Conservation (phyloP, 2,329 filamentous ascomycete species). For the Onygenales sp. region DNA sequence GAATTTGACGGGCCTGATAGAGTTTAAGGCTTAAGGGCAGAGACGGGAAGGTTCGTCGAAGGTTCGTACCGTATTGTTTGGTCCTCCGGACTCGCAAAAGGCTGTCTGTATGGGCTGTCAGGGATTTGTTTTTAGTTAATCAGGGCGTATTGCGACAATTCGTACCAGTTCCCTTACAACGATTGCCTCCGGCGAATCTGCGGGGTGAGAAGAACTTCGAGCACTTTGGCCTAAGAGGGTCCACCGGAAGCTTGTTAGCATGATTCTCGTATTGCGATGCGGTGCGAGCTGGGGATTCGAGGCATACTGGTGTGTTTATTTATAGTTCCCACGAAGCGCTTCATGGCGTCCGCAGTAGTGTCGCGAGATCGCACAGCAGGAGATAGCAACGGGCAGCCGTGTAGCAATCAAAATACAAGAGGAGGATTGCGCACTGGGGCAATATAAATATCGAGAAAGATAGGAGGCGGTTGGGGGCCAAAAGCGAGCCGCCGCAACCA, state of each 20-base stretch:
- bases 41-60: background rate
- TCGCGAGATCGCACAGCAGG: too few relatives aligned
- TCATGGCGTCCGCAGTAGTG: constrained; percentile 19
- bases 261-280: background rate
- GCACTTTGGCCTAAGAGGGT: constrained; percentile 8
- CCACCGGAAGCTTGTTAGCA: background rate
- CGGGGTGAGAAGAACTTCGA: constrained; percentile 16
- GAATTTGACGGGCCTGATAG: background rate
- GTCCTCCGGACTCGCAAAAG: constrained; percentile 66
- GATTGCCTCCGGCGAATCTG: constrained; percentile 31
- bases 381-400: too few relatives aligned
- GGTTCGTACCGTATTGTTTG: constrained; percentile 34
- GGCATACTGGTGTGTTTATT: constrained; percentile 24
- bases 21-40: too few relatives aligned
- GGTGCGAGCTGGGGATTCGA: background rate
- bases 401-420: too few relatives aligned
- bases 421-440: too few relatives aligned
- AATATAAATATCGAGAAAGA: too few relatives aligned
- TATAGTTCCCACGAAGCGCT: constrained; percentile 25
- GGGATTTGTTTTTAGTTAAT: constrained; percentile 1
- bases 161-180: constrained; percentile 33
- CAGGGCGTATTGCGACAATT: constrained; percentile 3
- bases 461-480: too few relatives aligned
- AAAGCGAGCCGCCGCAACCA: too few relatives aligned
- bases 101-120: constrained; percentile 45